Evolutionary conservation across 495 filamentous ascomycete species (phyloP).

Genomic region (Aspergillus conjunctus): DNA sequence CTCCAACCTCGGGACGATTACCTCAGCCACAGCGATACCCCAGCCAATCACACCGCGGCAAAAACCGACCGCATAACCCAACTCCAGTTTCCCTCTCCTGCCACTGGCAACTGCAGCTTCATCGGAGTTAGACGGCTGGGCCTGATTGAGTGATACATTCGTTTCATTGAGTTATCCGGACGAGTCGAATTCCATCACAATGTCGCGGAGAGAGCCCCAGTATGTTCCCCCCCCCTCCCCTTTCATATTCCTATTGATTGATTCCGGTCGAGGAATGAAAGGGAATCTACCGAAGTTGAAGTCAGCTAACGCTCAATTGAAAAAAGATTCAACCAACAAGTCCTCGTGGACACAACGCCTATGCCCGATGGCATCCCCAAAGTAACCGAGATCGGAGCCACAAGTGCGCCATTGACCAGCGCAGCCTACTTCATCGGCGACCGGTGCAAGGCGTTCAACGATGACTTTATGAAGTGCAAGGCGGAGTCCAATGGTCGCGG

Average conservation of each 20-base stretch:
- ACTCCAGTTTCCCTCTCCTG: constrained; percentile 5
- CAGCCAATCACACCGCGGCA: constrained; percentile 24
- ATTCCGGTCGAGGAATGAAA: not conserved
- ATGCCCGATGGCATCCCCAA: constrained; percentile 87
- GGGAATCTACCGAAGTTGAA: too few relatives aligned
- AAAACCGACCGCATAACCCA: constrained; percentile 24
- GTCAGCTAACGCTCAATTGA: too few relatives aligned
- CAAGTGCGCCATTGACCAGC: constrained; percentile 85
- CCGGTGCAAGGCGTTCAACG: constrained; percentile 91
- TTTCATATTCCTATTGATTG: constrained; percentile 4
- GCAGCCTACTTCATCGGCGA: constrained; percentile 98
- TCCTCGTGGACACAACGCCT: constrained; percentile 94
- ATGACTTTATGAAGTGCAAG: constrained; percentile 99
- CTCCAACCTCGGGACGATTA: constrained; percentile 6
- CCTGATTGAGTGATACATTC: not conserved
- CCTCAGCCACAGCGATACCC: constrained; percentile 9
- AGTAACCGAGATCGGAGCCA: constrained; percentile 88
- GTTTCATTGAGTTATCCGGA: constrained; percentile 24
- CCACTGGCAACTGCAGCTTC: not conserved
- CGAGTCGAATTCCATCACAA: constrained; percentile 36
- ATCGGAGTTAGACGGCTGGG: not conserved
- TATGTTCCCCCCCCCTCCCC: constrained; percentile 27
- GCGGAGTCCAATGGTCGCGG: constrained; percentile 81
- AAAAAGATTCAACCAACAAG: constrained; percentile 83
- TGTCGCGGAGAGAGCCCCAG: constrained; percentile 54